Conservation (phyloP, 768 basidiomycete species). For the Pleurotus cornucopiae region DNA sequence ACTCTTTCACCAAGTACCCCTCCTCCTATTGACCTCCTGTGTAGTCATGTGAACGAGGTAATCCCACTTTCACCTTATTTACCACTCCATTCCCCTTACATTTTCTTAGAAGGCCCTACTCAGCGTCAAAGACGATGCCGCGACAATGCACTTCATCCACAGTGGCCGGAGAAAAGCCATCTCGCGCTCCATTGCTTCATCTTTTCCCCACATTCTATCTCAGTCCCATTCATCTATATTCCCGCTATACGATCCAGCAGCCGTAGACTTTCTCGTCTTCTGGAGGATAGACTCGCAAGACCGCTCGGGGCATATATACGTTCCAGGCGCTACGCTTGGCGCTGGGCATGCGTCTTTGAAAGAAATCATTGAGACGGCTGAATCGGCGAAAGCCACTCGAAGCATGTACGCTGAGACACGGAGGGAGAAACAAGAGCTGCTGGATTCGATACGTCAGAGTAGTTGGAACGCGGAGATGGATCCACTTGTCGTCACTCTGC, state of each 20-base stretch:
- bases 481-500: constrained; percentile 55
- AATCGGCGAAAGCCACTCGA: constrained; percentile 63
- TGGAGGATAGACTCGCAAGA: constrained; percentile 66
- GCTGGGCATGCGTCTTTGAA: constrained; percentile 65
- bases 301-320: constrained; percentile 56
- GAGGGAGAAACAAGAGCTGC: constrained; percentile 61
- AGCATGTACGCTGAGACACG: constrained; percentile 92
- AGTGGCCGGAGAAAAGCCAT: constrained; percentile 42
- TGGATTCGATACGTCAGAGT: constrained; percentile 62
- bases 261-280: constrained; percentile 69
- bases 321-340: constrained; percentile 61
- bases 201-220: constrained; percentile 56
- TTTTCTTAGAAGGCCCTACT: too few species aligned
- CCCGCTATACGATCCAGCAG: constrained; percentile 71
- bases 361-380: constrained; percentile 54
- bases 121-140: too few species aligned
- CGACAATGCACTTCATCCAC: constrained; percentile 43
- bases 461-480: constrained; percentile 82
- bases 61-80: neutral
- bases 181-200: constrained; percentile 27
- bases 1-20: constrained; percentile 36
- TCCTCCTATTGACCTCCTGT: constrained; percentile 51
- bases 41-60: constrained; percentile 45
- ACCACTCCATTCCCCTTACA: too few species aligned
- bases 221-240: constrained; percentile 57